Evolutionary conservation across 768 basidiomycete species (phyloP), one percentile per base, ranked within the genome.

Genomic region (Russula brevipes): DNA sequence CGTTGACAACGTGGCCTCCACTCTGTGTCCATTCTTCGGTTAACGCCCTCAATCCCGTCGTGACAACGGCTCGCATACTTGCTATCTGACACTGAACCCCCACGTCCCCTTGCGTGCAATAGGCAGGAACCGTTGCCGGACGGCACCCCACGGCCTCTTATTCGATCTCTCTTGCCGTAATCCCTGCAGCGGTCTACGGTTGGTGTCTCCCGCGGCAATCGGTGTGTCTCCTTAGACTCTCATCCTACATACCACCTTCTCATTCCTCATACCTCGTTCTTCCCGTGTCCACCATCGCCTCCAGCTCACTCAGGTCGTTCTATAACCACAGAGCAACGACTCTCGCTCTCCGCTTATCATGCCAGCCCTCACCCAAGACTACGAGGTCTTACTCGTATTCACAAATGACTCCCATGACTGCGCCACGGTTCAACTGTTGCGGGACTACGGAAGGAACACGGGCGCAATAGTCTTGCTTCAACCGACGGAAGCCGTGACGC

Each of bases 341-440:
- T 63, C 51, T 47, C 41, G 19, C 35, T 50, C 46, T 61, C 59
- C 64, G 60, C 57, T 58, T 60, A 63, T 67, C 68, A 88, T 88
- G 87, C 87, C 87, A 63, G 80, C 79, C 35, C 75, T 78, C 68
- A 77, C 83, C 14, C 80, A 85, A 72, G 72, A 70, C 63, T 87
- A 85, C 75, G 86, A 87, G 69, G 80, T 88, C 71, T 77, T 83
- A 59, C 82, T 88, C 71, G 84, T 85, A 71, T 80, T 89, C 72
- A 81, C 81, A 54, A 89, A 88, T 72, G 87, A 88, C 69, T 86
- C 85, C 16, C 81, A 77, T 68, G 83, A 85, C 70, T 80, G 77
- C 58, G 81, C 84, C 63, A 83, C 86, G 47, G 76, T 88, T 42
- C 86, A 88, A 71, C 78, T 86, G 36, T 74, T 85, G 63, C 79